Evolutionary conservation across 129 eudicot genomes (phyloP).

Genomic region (Chrysanthemum lavandulifolium): DNA sequence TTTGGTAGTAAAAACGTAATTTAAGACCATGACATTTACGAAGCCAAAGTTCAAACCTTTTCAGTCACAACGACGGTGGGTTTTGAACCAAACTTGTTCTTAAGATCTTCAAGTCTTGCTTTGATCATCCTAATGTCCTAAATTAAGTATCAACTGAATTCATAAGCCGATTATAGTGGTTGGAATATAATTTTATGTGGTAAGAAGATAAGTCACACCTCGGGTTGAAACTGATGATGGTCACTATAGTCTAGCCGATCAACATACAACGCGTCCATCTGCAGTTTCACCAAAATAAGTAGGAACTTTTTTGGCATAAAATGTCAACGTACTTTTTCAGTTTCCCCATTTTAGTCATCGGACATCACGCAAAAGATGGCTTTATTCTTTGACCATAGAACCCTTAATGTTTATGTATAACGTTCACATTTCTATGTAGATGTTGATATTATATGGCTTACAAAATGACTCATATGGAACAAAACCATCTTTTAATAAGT

Average conservation of each 20-base stretch:
- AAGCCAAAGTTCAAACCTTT: constrained; percentile 49
- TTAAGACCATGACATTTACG: neutral
- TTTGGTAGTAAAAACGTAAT: neutral
- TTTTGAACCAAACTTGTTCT: constrained; percentile 40
- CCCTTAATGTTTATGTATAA: too few relatives aligned
- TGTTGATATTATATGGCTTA: too few relatives aligned
- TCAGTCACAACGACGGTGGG: constrained; percentile 67
- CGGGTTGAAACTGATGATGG: constrained; percentile 58
- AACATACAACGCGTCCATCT: constrained; percentile 64
- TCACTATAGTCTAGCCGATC: constrained; percentile 82
- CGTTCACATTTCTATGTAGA: too few relatives aligned
- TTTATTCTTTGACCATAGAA: too few relatives aligned
- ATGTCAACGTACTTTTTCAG: too few relatives aligned
- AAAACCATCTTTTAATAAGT: too few relatives aligned
- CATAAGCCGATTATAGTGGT: constrained; percentile 6
- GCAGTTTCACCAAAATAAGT: constrained; percentile 13
- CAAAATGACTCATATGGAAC: too few relatives aligned
- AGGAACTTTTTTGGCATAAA: too few relatives aligned
- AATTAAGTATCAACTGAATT: constrained; percentile 15
- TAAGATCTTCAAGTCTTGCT: constrained; percentile 58
- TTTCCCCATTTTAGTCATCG: too few relatives aligned
- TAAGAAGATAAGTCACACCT: constrained; percentile 44
- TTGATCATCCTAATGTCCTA: constrained; percentile 62
- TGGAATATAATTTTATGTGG: neutral
- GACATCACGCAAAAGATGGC: too few relatives aligned